phyloP scores from a whole-genome alignment of 192 early-diverging fungal species.

The Backusella morwellensis region DNA sequence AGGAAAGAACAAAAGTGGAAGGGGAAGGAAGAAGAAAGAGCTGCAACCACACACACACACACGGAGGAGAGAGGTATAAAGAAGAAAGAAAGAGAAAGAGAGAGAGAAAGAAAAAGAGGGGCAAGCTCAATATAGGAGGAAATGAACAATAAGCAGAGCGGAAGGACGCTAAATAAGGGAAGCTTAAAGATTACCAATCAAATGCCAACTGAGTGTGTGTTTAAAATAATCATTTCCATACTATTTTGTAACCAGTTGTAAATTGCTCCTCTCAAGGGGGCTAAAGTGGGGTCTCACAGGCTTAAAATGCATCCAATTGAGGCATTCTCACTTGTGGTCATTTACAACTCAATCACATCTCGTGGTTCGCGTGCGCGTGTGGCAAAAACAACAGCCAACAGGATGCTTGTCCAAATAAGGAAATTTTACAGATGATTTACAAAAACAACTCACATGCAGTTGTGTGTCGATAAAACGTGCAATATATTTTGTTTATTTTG shows the following conservation, averaged over 20 bases:
- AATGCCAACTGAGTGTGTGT: slow-evolving; percentile 9
- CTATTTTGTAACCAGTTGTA: slow-evolving; percentile 4
- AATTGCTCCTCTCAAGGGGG: neutral
- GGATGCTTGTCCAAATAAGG: neutral
- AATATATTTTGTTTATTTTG: slow-evolving; percentile 1
- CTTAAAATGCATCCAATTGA: slow-evolving; percentile 7
- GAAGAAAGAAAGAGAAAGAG: neutral
- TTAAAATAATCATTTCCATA: slow-evolving; percentile 8
- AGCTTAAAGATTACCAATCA: slow-evolving; percentile 8
- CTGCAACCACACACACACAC: neutral
- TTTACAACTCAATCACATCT: neutral
- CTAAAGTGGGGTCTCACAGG: slow-evolving; percentile 7
- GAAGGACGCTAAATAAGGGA: neutral
- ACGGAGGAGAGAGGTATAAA: neutral
- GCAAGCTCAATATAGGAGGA: neutral
- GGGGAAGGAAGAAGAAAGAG: neutral
- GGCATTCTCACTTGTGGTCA: slow-evolving; percentile 9
- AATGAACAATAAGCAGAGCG: neutral
- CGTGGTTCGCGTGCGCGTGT: slow-evolving; percentile 9
- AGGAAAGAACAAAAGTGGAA: slow-evolving; percentile 11
- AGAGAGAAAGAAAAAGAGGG: slow-evolving; percentile 8
- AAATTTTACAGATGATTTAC: slow-evolving; percentile 1
- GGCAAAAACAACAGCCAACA: slow-evolving; percentile 9
- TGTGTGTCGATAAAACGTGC: neutral
- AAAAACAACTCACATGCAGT: neutral